Base-by-base conservation (phyloP, 1,284 basidiomycete species). In the Ganoderma resinaceum region DNA sequence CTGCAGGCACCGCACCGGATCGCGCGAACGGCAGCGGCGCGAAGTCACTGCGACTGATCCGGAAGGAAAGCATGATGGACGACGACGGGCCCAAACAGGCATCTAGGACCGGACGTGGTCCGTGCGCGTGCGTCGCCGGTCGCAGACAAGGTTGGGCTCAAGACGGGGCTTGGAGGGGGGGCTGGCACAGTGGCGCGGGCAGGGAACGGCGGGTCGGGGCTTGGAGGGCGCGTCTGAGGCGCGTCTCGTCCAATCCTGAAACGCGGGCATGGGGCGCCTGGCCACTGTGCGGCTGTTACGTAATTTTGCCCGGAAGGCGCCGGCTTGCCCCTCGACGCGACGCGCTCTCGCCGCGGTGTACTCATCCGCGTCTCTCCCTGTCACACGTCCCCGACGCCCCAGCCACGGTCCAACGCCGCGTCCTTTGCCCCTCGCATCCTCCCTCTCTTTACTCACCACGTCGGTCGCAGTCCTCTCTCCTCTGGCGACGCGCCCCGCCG, bases 371-470 rank as follows among this genome's bases (percentile, higher is more conserved):
- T 72, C 71, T 73, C 64, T 71, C 64, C 66, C 72, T 58, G 69
- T 73, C 72, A 73, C 72, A 73, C 72, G 72, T 73, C 70, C 69
- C 72, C 72, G 70, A 73, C 72, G 71, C 60, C 66, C 59, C 71
- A 70, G 69, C 67, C 66, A 69, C 63, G 61, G 66, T 58, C 66
- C 67, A 42, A 58, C 65, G 61, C 67, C 71, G 71, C 69, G 71
- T 72, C 69, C 63, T 23, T 63, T 67, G 66, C 66, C 61, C 64
- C 26, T 64, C 42, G 20, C 61, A 61, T 20, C 63, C 66, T 65
- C 62, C 64, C 40, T 65, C 59, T 63, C 65, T 46, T 23, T 42
- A 12, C 20, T 43, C 62, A 52, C 62, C 46, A 61, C 66, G 63
- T 60, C 59, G 49, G 23, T 8, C 29, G 43, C 26, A 29, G 40